A percentile compares a stretch with the other conserved stretches of the same genome.
These are phyloP conservation scores for Polytolypa hystricis DNA, from an alignment of 2,329 filamentous ascomycete genomes.

Conservation along the genomic window DNA sequence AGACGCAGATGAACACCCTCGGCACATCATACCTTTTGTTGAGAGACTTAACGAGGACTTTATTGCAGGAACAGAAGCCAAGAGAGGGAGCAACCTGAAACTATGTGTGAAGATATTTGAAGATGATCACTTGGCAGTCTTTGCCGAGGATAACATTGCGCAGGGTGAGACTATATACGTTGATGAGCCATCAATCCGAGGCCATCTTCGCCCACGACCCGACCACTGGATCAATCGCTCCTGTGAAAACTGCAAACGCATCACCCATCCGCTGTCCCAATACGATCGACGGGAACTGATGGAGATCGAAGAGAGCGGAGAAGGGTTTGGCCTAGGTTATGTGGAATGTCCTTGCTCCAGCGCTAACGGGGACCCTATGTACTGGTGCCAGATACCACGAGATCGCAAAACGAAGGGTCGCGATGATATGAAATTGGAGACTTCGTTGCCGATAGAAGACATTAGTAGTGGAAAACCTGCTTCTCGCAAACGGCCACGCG, in stretches of 20 bases:
- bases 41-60: slow-evolving; percentile 16
- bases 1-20: slow-evolving; percentile 15
- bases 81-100: slow-evolving; percentile 6
- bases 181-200: slow-evolving; percentile 26
- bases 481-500: too few relatives aligned
- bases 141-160: slow-evolving; percentile 18
- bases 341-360: neutral
- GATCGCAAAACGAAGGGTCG: too few relatives aligned
- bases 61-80: slow-evolving; percentile 13
- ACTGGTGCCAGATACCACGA: neutral
- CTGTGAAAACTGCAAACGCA: slow-evolving; percentile 22
- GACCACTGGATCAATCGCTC: slow-evolving; percentile 4
- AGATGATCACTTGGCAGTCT: slow-evolving; percentile 16
- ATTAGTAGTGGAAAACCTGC: neutral
- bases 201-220: slow-evolving; percentile 17
- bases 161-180: slow-evolving; percentile 18
- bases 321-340: neutral
- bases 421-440: too few relatives aligned
- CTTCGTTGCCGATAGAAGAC: neutral
- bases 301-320: neutral
- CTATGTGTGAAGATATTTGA: slow-evolving; percentile 5
- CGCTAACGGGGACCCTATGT: neutral
- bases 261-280: neutral
- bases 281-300: neutral
- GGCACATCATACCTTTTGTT: slow-evolving; percentile 11